Evolutionary conservation across 1,284 basidiomycete species (phyloP).

Genomic region (Cutaneotrichosporon sp.): DNA sequence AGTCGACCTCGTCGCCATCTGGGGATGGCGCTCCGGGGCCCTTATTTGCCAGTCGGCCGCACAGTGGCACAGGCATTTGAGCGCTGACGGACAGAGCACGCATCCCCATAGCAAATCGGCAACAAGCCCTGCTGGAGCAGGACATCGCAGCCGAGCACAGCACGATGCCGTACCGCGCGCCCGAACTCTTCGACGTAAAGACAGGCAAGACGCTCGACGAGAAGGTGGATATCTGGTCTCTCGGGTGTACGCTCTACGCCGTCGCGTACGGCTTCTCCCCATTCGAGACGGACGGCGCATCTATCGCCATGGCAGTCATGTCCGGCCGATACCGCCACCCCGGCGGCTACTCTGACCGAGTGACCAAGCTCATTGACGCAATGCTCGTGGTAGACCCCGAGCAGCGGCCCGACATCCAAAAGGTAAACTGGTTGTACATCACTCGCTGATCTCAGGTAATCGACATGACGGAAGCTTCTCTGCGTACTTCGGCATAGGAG

Average conservation of each 20-base stretch:
- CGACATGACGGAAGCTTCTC: constrained; percentile 60
- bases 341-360: constrained; percentile 68
- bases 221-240: constrained; percentile 93
- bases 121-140: constrained; percentile 77
- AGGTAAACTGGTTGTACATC: too few species aligned
- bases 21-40: too few species aligned
- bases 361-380: constrained; percentile 72
- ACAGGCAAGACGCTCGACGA: constrained; percentile 81
- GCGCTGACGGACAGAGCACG: constrained; percentile 33
- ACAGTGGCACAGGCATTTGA: too few species aligned
- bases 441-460: constrained; percentile 58
- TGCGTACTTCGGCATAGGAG: too few species aligned
- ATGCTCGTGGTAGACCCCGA: constrained; percentile 76
- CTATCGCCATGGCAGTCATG: constrained; percentile 90
- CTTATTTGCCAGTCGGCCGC: too few species aligned
- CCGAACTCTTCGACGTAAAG: constrained; percentile 92
- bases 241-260: constrained; percentile 86
- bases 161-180: constrained; percentile 93
- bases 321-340: constrained; percentile 75
- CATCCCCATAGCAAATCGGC: constrained; percentile 59
- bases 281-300: constrained; percentile 84
- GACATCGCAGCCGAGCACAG: constrained; percentile 92
- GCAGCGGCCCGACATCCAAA: constrained; percentile 74
- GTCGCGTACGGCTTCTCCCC: constrained; percentile 88
- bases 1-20: too few species aligned